Conservation (phyloP, 1,139 yeast species). For the Taiozyma onychis region DNA sequence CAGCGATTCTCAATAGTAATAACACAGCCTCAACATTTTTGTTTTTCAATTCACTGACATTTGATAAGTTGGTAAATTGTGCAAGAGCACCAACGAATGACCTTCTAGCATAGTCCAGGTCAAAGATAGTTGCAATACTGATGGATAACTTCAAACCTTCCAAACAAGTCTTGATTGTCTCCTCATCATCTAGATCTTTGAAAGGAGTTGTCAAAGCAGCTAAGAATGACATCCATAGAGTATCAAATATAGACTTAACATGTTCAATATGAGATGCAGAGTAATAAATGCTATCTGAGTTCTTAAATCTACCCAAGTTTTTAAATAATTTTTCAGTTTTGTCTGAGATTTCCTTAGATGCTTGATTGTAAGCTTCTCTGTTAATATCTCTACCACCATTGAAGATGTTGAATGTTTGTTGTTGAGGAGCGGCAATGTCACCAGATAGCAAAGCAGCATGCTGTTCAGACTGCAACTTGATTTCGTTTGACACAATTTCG, state of each 20-base stretch:
- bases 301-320: conserved; percentile 49
- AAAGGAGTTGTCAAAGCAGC: conserved; percentile 95
- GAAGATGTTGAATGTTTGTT: conserved; percentile 52
- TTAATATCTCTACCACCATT: conserved; percentile 64
- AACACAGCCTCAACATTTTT: conserved; percentile 82
- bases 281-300: conserved; percentile 28
- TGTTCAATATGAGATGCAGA: conserved; percentile 82
- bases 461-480: conserved; percentile 87
- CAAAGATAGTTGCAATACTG: conserved; percentile 80
- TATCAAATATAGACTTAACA: conserved; percentile 89
- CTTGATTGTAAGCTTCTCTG: conserved; percentile 86
- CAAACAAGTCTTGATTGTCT: conserved; percentile 63
- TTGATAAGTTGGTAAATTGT: conserved; percentile 78
- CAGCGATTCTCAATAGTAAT: conserved; percentile 69
- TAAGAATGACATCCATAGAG: conserved; percentile 92
- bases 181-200: conserved; percentile 80
- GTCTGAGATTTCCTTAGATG: conserved; percentile 84
- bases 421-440: conserved; percentile 37
- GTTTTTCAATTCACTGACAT: conserved; percentile 68
- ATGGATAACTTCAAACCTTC: conserved; percentile 84
- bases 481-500: conserved; percentile 79
- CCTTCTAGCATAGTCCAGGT: conserved; percentile 75
- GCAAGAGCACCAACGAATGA: conserved; percentile 88
- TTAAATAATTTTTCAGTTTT: conserved; percentile 86
- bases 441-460: conserved; percentile 84